phyloP scores from a whole-genome alignment of 345 rosid genomes.

The Camelina laxa region DNA sequence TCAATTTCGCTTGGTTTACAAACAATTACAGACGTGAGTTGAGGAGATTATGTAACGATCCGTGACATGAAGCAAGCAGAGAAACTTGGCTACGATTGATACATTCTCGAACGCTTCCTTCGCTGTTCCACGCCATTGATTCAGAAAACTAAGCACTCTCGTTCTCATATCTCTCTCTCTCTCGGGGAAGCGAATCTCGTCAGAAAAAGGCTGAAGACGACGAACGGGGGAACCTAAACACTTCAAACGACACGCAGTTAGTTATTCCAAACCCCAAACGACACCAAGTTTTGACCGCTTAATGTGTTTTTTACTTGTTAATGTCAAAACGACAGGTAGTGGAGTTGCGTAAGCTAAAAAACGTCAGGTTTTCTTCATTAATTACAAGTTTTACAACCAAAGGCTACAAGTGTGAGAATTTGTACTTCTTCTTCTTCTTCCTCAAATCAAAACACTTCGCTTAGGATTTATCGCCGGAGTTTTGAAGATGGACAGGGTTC shows the following conservation, averaged over 20 bases:
- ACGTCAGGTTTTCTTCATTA: neutral
- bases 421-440: neutral
- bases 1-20: neutral
- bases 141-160: slow-evolving; percentile 33
- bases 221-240: neutral
- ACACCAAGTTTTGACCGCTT: slow-evolving; percentile 11
- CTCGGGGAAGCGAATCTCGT: neutral
- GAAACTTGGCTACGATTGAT: slow-evolving; percentile 36
- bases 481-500: slow-evolving; percentile 36
- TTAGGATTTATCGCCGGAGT: slow-evolving; percentile 36
- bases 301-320: neutral
- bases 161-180: slow-evolving; percentile 23
- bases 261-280: slow-evolving; percentile 19
- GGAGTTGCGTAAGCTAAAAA: neutral
- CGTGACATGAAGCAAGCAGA: slow-evolving; percentile 66
- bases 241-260: slow-evolving; percentile 22
- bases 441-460: neutral
- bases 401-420: neutral
- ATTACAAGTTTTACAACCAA: too few relatives aligned
- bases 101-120: slow-evolving; percentile 48
- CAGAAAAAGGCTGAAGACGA: neutral
- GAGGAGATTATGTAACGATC: slow-evolving; percentile 61
- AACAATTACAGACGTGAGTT: slow-evolving; percentile 52
- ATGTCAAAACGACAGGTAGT: neutral
- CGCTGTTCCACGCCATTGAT: slow-evolving; percentile 48